These are phyloP conservation scores for Populus trichocarpa DNA, from an alignment of 441 rosid genomes.

Conservation along the genomic window DNA sequence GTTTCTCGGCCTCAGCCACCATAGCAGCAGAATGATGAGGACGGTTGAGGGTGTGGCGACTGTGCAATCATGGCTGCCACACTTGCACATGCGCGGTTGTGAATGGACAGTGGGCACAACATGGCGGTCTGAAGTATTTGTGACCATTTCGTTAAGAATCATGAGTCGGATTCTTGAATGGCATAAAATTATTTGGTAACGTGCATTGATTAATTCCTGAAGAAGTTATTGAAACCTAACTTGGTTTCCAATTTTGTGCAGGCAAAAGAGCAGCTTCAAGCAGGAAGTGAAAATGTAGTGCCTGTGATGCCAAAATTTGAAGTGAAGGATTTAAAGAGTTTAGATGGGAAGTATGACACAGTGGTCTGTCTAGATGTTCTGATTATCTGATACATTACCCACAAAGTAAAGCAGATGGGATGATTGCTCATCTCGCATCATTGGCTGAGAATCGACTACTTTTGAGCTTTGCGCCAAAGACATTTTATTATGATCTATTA, in stretches of 20 bases:
- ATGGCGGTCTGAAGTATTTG: background rate
- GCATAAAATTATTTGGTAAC: background rate
- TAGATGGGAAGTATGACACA: constrained; percentile 66
- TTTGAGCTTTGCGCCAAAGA: constrained; percentile 87
- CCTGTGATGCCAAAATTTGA: constrained; percentile 60
- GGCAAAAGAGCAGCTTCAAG: constrained; percentile 62
- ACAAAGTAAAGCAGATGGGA: constrained; percentile 81
- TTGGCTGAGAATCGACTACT: constrained; percentile 71
- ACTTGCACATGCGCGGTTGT: background rate
- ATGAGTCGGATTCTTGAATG: background rate
- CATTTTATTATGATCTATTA: constrained; percentile 70
- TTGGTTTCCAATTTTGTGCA: constrained; percentile 15
- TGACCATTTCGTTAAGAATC: background rate
- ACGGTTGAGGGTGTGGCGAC: background rate
- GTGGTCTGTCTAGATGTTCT: constrained; percentile 88
- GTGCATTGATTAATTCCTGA: background rate
- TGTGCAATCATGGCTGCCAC: background rate
- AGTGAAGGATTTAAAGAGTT: constrained; percentile 80
- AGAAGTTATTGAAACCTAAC: background rate
- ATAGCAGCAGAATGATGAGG: background rate
- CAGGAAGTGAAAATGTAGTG: constrained; percentile 23
- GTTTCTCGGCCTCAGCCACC: no score
- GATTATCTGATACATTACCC: constrained; percentile 64
- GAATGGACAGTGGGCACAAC: background rate
- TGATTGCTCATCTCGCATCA: constrained; percentile 90